Percentiles rank a stretch among this genome's conserved stretches.
These are phyloP conservation scores for Citropsis articulata DNA, from an alignment of 345 rosid genomes.

Conservation along the genomic window DNA sequence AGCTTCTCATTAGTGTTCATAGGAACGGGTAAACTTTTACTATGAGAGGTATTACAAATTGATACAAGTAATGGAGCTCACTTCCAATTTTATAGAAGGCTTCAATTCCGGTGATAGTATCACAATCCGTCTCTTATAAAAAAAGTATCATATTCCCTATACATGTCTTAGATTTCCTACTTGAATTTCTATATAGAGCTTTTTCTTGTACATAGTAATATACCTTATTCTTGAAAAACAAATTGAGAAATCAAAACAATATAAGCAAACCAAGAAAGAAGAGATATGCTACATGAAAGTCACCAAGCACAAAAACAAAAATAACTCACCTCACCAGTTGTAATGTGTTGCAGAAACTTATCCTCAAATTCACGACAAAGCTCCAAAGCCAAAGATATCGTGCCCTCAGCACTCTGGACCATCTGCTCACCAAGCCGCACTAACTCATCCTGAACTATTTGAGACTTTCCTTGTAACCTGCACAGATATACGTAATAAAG, in stretches of 20 bases:
- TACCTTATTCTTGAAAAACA: not conserved
- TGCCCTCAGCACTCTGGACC: constrained; percentile 37
- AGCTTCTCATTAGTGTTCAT: not conserved
- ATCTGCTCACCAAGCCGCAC: constrained; percentile 84
- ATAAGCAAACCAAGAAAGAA: not conserved
- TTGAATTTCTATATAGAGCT: not conserved
- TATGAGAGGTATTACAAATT: not conserved
- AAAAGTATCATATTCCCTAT: too few relatives aligned
- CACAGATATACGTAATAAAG: constrained; percentile 3
- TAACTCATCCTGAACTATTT: constrained; percentile 80
- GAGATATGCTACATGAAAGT: not conserved
- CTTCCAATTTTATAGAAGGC: not conserved
- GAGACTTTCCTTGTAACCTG: constrained; percentile 98
- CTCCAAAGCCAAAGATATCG: not conserved
- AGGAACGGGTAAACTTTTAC: not conserved
- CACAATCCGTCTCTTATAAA: not conserved
- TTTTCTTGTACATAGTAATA: not conserved
- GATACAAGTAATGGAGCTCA: not conserved
- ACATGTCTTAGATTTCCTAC: too few relatives aligned
- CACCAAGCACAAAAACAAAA: not conserved
- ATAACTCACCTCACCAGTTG: not conserved
- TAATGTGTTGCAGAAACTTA: too few relatives aligned
- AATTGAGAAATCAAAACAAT: not conserved
- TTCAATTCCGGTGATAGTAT: not conserved
- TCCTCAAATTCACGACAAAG: too few relatives aligned